Conservation (phyloP, 257 asterid species). For the Nicotiana otophora region DNA sequence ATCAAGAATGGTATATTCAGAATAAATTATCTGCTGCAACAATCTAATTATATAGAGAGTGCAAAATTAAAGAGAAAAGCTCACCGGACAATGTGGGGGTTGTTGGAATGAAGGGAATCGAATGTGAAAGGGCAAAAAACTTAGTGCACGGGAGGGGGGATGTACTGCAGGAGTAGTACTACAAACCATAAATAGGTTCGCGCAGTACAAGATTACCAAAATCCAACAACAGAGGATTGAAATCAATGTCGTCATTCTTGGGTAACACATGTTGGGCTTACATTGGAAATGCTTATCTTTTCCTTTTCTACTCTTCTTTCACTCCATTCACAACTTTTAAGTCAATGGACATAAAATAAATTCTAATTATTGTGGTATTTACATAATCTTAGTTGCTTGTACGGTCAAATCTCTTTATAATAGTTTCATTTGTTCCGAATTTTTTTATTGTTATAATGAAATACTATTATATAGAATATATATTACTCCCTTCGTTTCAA, state of each 20-base stretch:
- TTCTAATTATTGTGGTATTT: too few relatives aligned
- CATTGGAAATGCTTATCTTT: neutral
- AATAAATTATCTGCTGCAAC: neutral
- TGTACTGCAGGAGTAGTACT: slow-evolving; percentile 8
- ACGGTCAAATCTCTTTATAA: too few relatives aligned
- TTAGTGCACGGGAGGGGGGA: neutral
- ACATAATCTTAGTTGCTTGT: too few relatives aligned
- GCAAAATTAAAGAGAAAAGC: neutral
- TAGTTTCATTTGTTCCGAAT: fast-evolving
- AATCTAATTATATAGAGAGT: neutral
- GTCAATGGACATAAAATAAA: neutral
- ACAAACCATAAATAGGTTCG: neutral
- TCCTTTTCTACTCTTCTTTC: neutral
- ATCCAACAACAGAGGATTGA: neutral
- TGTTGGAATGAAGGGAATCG: neutral
- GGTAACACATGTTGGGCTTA: neutral
- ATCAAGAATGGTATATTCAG: neutral
- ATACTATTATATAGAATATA: too few relatives aligned
- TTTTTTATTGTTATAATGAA: too few relatives aligned
- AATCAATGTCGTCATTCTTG: neutral
- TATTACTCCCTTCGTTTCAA: too few relatives aligned
- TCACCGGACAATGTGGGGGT: neutral
- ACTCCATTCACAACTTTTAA: neutral
- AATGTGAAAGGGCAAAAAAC: neutral
- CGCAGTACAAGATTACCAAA: neutral